Base-by-base conservation (phyloP, 78 protist species). In the Cyanophora paradoxa region DNA sequence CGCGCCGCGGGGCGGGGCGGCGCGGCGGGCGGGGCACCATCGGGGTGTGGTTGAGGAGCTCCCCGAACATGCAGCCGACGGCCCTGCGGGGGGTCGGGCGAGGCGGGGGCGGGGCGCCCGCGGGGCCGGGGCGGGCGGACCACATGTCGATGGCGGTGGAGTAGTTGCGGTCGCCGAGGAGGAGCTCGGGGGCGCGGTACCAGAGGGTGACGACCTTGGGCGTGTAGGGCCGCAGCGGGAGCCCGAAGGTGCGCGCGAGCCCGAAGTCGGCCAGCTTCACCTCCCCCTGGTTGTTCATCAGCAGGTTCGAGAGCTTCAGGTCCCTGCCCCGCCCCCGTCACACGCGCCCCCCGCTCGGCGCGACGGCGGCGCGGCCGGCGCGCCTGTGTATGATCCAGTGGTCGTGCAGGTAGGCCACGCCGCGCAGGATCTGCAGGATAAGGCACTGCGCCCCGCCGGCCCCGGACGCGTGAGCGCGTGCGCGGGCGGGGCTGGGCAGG, bases 261-360 rank as follows among this genome's bases (percentile, higher is more conserved):
- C 83, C 79, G 65, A 83, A 77, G 36, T 83, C 88, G 36, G 61
- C 76, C 41, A 83, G 28, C 48, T 77, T 59, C 13, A 83, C 34
- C 22, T 11, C 2, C 31, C 76, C 70, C 3, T 24, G 33, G 0
- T n/a, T 63, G 8, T 22, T 11, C 44, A 68, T 40, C 28, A 77
- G 69, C 22, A 77, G 67, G 34, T 77, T 77, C 4, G 82, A 39
- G n/a, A 59, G 11, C 41, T 77, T 77, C 39, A 77, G 24, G 68
- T 77, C 82, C 39, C 67, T 44, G 52, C n/a, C 52, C n/a, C n/a
- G n/a, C n/a, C n/a, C n/a, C n/a, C n/a, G n/a, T n/a, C n/a, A n/a
- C n/a, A n/a, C n/a, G n/a, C n/a, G n/a, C n/a, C n/a, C n/a, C n/a
- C n/a, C n/a, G n/a, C n/a, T n/a, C n/a, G n/a, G n/a, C n/a, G n/a